Evolutionary conservation across 2,329 filamentous ascomycete species (phyloP), one percentile per base, ranked within the genome.

Genomic region (Fusarium graminum): DNA sequence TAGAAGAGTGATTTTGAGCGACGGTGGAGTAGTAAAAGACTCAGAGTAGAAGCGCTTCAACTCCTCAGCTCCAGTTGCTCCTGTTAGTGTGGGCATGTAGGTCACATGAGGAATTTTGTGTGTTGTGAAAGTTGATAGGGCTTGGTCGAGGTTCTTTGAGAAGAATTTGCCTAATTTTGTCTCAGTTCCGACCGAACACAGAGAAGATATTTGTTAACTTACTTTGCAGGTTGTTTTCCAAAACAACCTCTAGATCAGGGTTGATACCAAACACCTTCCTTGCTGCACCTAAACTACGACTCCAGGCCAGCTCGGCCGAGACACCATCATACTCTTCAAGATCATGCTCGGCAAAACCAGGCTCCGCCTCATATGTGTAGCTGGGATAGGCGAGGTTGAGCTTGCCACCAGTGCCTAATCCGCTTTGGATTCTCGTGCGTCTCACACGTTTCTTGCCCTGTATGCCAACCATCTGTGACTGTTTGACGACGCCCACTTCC

Each of bases 291-390:
- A 94, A 72, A 34, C 86, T 89, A 9, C 91, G 82, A n/a, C 83
- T 86, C 84, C 89, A 93, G 0, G 91, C 90, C 19, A 93, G 72
- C n/a, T 85, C 83, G 3, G 89, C 86, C 0, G 85, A 84, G 4
- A 91, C 80, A 11, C 83, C 80, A 65, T 92, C 85, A 69, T 88
- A 93, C 66, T 90, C 86, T 4, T 91, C 88, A 30, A 91, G 75
- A 55, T 92, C 87, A 19, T 84, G 82, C 76, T 93, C 90, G 0
- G 91, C 91, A 64, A 94, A 93, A 0, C 91, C 91, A 0, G 86
- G 78, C 49, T 86, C 79, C 78, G 85, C 79, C 10, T 78, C 63
- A 47, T 83, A 83, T 1, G 76, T 74, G 41, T 82, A 83, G 17
- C 76, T 75, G 0, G 76, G 76, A 41, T 80, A 83, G 0, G 75